Evolutionary conservation across 192 early-diverging fungal species (phyloP), one percentile per base, ranked within the genome.

Genomic region (Umbelopsis vinacea): DNA sequence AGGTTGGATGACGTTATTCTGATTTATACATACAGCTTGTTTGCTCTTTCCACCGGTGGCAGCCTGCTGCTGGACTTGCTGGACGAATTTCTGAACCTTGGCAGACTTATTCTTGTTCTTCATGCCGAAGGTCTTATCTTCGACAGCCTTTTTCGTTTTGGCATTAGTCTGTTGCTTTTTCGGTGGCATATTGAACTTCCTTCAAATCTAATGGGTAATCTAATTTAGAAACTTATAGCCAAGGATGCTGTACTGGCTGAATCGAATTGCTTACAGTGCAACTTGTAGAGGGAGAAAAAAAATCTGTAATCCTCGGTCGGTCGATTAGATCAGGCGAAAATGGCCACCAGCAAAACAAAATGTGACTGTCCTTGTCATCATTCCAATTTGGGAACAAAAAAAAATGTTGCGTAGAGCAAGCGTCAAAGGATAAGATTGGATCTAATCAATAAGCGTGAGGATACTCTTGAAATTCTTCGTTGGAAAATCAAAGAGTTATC

Each of bases 71-170:
- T 96, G 83, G 23, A 98, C 95, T 76, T 95, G 92, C 79, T 96
- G 85, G 54, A 99, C 94, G 89, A 93, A 97, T 67, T 92, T 86
- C 3, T 81, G 79, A 26, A 97, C 95, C 82, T 99, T 99, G 67
- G 87, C 87, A 29, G 95, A 96, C 71, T 94, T 96, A 85, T 98
- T 98, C 82, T 98, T 98, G 87, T 98, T 98, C 78, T 99, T 99
- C 52, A 99, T 85, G 48, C 98, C 96, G 85, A 99, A 98, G 52
- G 96, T 98, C 88, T 96, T 96, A 84, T 98, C 97, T 76, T 97
- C 97, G 69, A 93, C 89, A 43, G 82, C 74, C 87, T 97, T 94
- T 71, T 89, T 87, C 83, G 93, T 94, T 29, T 85, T 86, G n/a
- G 82, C 76, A 74, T 92, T 92, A 22, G 77, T 81, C 48, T 77